Evolutionary conservation across 495 filamentous ascomycete species (phyloP).

Genomic region (Talaromyces nanjingensis): DNA sequence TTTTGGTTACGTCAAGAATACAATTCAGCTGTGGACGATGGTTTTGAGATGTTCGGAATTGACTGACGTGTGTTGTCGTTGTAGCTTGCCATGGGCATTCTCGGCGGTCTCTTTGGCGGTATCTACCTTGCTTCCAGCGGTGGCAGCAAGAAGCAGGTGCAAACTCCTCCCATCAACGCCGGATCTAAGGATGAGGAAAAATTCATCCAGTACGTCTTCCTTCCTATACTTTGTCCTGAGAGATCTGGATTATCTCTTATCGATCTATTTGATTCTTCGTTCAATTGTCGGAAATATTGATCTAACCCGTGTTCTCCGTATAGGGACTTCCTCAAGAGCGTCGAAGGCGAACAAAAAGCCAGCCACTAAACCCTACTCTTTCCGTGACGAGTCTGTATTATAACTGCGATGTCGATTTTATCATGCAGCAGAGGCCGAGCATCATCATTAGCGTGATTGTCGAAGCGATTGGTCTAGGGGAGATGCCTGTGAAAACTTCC

Average conservation of each 20-base stretch:
- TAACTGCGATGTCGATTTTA: conserved; percentile 3
- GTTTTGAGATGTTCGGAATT: neutral
- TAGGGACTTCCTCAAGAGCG: conserved; percentile 74
- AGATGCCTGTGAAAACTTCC: neutral
- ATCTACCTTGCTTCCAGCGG: conserved; percentile 50
- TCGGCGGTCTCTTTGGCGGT: conserved; percentile 59
- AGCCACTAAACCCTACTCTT: conserved; percentile 46
- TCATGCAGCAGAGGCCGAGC: neutral
- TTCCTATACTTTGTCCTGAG: neutral
- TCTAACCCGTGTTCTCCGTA: neutral
- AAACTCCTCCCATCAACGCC: conserved; percentile 77
- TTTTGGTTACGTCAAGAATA: neutral
- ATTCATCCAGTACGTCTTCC: conserved; percentile 81
- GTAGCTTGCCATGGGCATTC: conserved; percentile 82
- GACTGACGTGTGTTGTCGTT: neutral
- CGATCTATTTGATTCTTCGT: conserved; percentile 6
- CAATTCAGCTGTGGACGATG: neutral
- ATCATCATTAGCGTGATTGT: neutral
- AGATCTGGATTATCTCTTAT: conserved; percentile 18
- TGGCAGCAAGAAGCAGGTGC: conserved; percentile 48
- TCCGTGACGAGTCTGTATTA: conserved; percentile 1
- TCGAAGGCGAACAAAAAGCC: conserved; percentile 61
- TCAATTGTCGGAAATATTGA: neutral
- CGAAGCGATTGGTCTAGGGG: neutral
- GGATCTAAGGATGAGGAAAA: conserved; percentile 87